Evolutionary conservation across 805 yeast genomes (phyloP).

Genomic region (Starmerella bacillaris): DNA sequence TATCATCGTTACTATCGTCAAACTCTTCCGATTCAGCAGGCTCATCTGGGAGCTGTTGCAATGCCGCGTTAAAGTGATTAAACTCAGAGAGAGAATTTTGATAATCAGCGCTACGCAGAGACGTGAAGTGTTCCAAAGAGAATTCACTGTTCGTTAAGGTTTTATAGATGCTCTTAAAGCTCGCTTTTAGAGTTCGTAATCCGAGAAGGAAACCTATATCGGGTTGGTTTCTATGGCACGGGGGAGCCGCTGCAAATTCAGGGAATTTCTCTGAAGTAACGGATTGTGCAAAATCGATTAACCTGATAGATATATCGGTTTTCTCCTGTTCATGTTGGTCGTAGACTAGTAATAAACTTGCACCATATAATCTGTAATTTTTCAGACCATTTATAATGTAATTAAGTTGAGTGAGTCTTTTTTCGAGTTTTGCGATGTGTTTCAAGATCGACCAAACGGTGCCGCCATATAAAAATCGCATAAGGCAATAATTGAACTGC

Average conservation of each 20-base stretch:
- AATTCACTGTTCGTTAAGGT: slow-evolving; percentile 31
- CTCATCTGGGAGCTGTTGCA: background rate
- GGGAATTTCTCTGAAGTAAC: slow-evolving; percentile 44
- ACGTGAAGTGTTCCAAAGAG: slow-evolving; percentile 10
- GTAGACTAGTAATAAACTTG: slow-evolving; percentile 73
- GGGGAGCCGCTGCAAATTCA: slow-evolving; percentile 44
- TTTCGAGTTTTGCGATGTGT: slow-evolving; percentile 50
- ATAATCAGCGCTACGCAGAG: slow-evolving; percentile 2
- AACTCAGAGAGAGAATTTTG: background rate
- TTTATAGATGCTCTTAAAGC: slow-evolving; percentile 43
- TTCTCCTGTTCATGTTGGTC: slow-evolving; percentile 36
- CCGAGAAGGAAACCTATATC: slow-evolving; percentile 84
- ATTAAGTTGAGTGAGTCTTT: slow-evolving; percentile 41
- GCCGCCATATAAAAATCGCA: slow-evolving; percentile 72
- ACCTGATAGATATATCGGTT: slow-evolving; percentile 26
- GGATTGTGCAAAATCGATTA: slow-evolving; percentile 93
- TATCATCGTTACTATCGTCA: slow-evolving; percentile 1
- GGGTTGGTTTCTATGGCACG: slow-evolving; percentile 40
- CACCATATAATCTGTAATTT: slow-evolving; percentile 82
- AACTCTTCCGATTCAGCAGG: slow-evolving; percentile 6
- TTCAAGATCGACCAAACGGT: slow-evolving; percentile 37
- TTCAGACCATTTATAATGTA: slow-evolving; percentile 35
- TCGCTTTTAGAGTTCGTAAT: slow-evolving; percentile 46
- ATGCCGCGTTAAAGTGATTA: background rate
- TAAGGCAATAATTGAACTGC: slow-evolving; percentile 58